phyloP scores from a whole-genome alignment of 148 eudicot genomes.

The Arctostaphylos glauca region DNA sequence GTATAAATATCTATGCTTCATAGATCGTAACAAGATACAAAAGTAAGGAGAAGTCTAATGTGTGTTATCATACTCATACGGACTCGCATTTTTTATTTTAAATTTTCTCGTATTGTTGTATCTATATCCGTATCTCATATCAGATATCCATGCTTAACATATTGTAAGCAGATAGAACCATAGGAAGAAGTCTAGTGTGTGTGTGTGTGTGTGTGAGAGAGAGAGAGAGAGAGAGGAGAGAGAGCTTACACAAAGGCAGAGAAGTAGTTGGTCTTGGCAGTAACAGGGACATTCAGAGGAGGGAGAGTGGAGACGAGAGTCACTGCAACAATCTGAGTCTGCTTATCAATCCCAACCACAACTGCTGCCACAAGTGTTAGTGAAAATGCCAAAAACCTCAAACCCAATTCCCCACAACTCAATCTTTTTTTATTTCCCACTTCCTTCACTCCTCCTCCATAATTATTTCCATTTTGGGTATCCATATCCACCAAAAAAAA shows the following conservation, averaged over 20 bases:
- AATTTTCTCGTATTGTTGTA: too few species aligned
- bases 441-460: neutral
- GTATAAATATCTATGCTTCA: too few species aligned
- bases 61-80: too few species aligned
- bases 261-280: slow-evolving; percentile 54
- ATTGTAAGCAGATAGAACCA: too few species aligned
- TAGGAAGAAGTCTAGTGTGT: too few species aligned
- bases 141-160: too few species aligned
- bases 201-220: neutral
- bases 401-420: slow-evolving; percentile 29
- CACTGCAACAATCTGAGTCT: slow-evolving; percentile 46
- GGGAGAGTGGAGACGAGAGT: slow-evolving; percentile 50
- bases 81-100: too few species aligned
- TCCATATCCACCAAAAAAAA: neutral
- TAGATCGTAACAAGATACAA: too few species aligned
- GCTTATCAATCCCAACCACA: slow-evolving; percentile 57
- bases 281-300: slow-evolving; percentile 46
- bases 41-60: too few species aligned
- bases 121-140: too few species aligned
- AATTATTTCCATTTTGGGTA: neutral
- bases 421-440: slow-evolving; percentile 1
- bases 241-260: slow-evolving; percentile 73
- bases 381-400: slow-evolving; percentile 49
- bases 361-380: slow-evolving; percentile 58
- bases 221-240: slow-evolving; percentile 13